Percentiles rank a stretch among this genome's conserved stretches.
Evolutionary conservation across 306 rosid genomes (phyloP).

Genomic region (Malus fusca): DNA sequence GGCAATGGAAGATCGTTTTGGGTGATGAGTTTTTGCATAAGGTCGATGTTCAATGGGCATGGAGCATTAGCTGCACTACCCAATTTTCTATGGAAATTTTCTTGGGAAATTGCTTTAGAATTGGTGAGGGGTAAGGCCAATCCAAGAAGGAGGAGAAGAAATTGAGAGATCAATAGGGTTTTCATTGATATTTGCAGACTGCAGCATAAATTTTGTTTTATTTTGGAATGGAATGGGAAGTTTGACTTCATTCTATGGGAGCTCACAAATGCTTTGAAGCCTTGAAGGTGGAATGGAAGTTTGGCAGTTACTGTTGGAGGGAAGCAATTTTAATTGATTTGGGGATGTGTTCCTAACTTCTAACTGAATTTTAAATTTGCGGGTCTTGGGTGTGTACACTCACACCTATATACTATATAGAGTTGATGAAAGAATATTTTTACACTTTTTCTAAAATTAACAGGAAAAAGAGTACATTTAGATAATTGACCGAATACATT

Average conservation of each 20-base stretch:
- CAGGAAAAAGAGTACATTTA: no score
- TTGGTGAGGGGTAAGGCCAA: neutral
- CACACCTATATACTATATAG: neutral
- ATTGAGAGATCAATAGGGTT: neutral
- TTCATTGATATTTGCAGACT: neutral
- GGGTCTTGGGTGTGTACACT: neutral
- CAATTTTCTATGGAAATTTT: neutral
- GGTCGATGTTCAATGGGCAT: conserved; percentile 7
- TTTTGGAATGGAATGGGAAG: neutral
- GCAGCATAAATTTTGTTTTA: neutral
- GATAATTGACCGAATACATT: no score
- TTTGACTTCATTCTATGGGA: neutral
- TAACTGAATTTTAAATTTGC: neutral
- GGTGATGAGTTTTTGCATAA: neutral
- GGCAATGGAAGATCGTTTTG: neutral
- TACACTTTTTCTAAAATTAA: neutral
- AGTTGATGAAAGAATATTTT: neutral
- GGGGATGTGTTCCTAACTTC: neutral
- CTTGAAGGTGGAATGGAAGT: neutral
- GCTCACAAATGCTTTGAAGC: neutral
- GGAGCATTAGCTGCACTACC: neutral
- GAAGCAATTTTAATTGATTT: neutral
- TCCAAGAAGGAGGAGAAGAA: conserved; percentile 3
- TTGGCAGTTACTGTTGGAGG: neutral
- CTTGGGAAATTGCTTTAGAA: neutral